Conservation (phyloP, 371 early-diverging fungal species). For the Mucor mucedo region DNA sequence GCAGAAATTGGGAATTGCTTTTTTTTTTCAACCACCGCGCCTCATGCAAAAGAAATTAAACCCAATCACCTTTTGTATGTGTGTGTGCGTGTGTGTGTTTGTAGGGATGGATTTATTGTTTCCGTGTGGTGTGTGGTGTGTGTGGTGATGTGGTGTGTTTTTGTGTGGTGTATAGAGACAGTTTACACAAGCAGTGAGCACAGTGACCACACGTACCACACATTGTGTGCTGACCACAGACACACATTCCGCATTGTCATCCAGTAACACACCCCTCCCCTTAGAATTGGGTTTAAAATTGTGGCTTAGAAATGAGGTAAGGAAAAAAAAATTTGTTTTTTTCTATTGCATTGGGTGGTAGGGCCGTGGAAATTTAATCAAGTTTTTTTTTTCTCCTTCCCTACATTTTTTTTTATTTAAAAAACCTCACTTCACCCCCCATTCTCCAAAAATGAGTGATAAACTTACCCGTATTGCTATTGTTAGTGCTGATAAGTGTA, state of each 20-base stretch:
- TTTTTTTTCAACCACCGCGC: too few species aligned
- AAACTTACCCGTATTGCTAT: slow-evolving; percentile 96
- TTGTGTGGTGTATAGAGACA: too few species aligned
- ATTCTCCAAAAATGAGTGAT: slow-evolving; percentile 62
- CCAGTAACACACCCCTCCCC: not conserved
- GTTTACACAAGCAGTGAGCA: too few species aligned
- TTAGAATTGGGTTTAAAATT: not conserved
- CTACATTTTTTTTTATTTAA: slow-evolving; percentile 16
- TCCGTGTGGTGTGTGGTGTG: too few species aligned
- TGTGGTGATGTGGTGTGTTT: too few species aligned
- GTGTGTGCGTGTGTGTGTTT: too few species aligned
- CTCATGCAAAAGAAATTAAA: not conserved
- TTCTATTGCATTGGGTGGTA: too few species aligned
- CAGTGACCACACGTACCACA: too few species aligned
- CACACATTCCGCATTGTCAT: not conserved
- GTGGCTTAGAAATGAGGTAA: slow-evolving; percentile 11
- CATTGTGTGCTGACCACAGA: not conserved
- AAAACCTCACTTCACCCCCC: slow-evolving; percentile 17
- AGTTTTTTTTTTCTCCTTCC: slow-evolving; percentile 15
- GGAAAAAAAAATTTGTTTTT: slow-evolving; percentile 15
- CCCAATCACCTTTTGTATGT: not conserved
- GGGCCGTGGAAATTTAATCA: too few species aligned
- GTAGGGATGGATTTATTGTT: too few species aligned
- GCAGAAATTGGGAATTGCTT: not conserved
- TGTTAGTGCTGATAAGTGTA: slow-evolving; percentile 97